phyloP scores from a whole-genome alignment of 371 early-diverging fungal genomes.

The Saksenaea vasiformis region DNA sequence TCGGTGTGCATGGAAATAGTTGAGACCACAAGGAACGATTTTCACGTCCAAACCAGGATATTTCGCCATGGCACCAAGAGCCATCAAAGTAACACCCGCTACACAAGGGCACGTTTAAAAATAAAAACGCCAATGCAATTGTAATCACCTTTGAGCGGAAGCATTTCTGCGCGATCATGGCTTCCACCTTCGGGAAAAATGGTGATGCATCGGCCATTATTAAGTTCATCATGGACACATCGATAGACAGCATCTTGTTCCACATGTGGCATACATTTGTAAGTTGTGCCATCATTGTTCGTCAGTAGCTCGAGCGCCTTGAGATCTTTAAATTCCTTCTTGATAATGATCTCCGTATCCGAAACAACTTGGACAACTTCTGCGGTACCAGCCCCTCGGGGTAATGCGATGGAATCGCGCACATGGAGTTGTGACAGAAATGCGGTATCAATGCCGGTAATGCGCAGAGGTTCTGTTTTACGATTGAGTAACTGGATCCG shows the following conservation, averaged over 20 bases:
- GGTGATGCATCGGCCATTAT: conserved; percentile 84
- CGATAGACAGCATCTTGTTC: conserved; percentile 87
- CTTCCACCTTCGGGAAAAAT: conserved; percentile 99
- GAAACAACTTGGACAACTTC: conserved; percentile 74
- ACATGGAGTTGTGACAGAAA: conserved; percentile 69
- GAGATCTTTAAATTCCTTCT: conserved; percentile 67
- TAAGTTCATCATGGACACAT: conserved; percentile 79
- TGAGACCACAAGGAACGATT: conserved; percentile 91
- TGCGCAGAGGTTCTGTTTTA: conserved; percentile 58
- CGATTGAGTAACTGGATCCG: conserved; percentile 62
- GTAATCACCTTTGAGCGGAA: conserved; percentile 83
- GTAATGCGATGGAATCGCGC: conserved; percentile 57
- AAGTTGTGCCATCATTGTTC: conserved; percentile 62
- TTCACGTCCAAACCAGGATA: conserved; percentile 88
- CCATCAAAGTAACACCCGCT: conserved; percentile 91
- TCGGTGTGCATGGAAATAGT: conserved; percentile 95
- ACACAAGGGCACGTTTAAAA: not conserved
- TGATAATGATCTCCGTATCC: conserved; percentile 73
- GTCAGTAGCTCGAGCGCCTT: conserved; percentile 64
- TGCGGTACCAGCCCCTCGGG: conserved; percentile 55
- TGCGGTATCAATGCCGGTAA: conserved; percentile 66
- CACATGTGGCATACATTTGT: conserved; percentile 83
- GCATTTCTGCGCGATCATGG: conserved; percentile 93
- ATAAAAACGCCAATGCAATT: not conserved
- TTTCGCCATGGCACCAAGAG: conserved; percentile 90